Conservation (phyloP, 176 grass and related monocot species). For the Carex myosuroides region DNA sequence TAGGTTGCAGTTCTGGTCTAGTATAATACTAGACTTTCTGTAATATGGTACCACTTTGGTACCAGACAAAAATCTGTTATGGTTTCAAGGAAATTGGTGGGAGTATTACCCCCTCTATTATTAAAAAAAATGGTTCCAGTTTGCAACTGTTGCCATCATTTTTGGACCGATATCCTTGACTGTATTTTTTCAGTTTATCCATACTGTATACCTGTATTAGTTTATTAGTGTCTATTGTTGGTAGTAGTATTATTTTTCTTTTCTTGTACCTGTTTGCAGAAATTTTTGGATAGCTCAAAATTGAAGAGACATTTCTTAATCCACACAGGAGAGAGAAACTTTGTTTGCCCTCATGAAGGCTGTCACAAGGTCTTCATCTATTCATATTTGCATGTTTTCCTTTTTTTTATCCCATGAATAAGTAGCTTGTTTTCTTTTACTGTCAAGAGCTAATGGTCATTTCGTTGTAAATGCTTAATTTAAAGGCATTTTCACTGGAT, state of each 20-base stretch:
- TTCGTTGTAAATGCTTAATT: slow-evolving; percentile 18
- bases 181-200: not conserved
- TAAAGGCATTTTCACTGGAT: slow-evolving; percentile 92
- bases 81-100: too few relatives aligned
- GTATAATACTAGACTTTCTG: too few relatives aligned
- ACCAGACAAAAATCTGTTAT: too few relatives aligned
- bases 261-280: slow-evolving; percentile 42
- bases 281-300: slow-evolving; percentile 96
- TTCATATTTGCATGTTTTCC: not conserved
- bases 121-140: too few relatives aligned
- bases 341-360: slow-evolving; percentile 74
- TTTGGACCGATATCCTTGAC: not conserved
- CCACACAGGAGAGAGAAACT: slow-evolving; percentile 89
- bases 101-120: too few relatives aligned
- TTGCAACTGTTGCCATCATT: not conserved
- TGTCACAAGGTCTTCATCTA: slow-evolving; percentile 69
- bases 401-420: not conserved
- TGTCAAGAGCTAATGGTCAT: slow-evolving; percentile 1
- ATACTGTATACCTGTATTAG: not conserved
- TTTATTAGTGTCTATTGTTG: too few relatives aligned
- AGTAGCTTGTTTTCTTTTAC: not conserved
- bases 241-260: not conserved
- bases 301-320: slow-evolving; percentile 95
- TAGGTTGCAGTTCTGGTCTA: not conserved
- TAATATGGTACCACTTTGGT: too few relatives aligned